Evolutionary conservation across 768 basidiomycete species (phyloP).

Genomic region (Termitomyces sp.): DNA sequence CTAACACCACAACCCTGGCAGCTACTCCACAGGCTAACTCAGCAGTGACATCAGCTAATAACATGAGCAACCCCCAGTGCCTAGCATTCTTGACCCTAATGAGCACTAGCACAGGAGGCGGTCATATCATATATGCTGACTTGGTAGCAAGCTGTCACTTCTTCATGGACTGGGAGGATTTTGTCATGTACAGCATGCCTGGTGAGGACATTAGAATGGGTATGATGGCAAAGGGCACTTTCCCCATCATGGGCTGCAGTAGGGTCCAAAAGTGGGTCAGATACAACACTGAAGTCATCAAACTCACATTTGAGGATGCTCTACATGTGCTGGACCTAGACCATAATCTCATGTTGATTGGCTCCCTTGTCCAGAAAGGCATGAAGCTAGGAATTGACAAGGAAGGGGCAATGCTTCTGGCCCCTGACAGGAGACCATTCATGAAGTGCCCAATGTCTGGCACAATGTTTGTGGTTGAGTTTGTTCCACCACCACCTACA

Average conservation of each 20-base stretch:
- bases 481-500: neutral
- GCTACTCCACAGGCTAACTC: neutral
- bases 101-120: neutral
- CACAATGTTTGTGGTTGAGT: neutral
- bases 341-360: neutral
- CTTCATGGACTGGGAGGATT: neutral
- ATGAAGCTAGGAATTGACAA: no score
- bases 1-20: no score
- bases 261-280: neutral
- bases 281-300: neutral
- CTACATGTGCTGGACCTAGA: neutral
- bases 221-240: no score
- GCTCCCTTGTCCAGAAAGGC: neutral
- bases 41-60: neutral
- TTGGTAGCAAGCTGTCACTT: neutral
- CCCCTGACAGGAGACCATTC: neutral
- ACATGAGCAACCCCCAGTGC: neutral
- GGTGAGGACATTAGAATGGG: no score
- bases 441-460: neutral
- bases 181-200: no score
- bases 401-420: no score
- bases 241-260: neutral
- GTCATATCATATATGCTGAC: neutral
- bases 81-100: neutral
- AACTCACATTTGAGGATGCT: neutral